phyloP scores from a whole-genome alignment of 345 rosid genomes.

The Sonneratia alba region DNA sequence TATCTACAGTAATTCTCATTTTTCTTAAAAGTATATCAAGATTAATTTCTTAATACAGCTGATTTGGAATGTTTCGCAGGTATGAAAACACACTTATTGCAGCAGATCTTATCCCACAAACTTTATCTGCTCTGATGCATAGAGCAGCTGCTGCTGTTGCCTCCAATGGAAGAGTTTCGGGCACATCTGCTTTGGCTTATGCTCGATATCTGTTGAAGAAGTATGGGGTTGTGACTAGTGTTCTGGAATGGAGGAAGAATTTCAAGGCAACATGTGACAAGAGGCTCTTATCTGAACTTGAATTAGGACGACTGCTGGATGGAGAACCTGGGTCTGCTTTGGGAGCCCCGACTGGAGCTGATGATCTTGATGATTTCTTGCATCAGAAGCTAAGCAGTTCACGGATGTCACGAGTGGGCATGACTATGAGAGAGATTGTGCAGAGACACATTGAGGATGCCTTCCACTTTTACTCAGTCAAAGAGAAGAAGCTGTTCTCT shows the following conservation, averaged over 20 bases:
- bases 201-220: conserved; percentile 70
- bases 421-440: conserved; percentile 75
- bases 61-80: conserved; percentile 35
- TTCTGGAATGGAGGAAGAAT: conserved; percentile 83
- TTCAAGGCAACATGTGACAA: conserved; percentile 62
- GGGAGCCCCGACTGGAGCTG: conserved; percentile 80
- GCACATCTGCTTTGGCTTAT: conserved; percentile 60
- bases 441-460: conserved; percentile 65
- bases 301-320: conserved; percentile 55
- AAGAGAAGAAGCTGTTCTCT: conserved; percentile 53
- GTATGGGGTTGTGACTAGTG: conserved; percentile 66
- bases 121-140: conserved; percentile 55
- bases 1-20: background rate
- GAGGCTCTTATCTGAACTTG: conserved; percentile 84
- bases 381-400: conserved; percentile 65
- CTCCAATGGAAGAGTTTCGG: conserved; percentile 61
- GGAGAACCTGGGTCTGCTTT: conserved; percentile 68
- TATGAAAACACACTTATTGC: conserved; percentile 74
- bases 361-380: conserved; percentile 76
- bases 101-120: conserved; percentile 79
- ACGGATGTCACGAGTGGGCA: conserved; percentile 65
- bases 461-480: conserved; percentile 39
- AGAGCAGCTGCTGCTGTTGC: conserved; percentile 54
- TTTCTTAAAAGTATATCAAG: background rate
- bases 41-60: conserved; percentile 6